Evolutionary conservation across 169 alveolate genomes (phyloP), one percentile per base, ranked within the genome.

Genomic region (Cryptosporidium bovis): DNA sequence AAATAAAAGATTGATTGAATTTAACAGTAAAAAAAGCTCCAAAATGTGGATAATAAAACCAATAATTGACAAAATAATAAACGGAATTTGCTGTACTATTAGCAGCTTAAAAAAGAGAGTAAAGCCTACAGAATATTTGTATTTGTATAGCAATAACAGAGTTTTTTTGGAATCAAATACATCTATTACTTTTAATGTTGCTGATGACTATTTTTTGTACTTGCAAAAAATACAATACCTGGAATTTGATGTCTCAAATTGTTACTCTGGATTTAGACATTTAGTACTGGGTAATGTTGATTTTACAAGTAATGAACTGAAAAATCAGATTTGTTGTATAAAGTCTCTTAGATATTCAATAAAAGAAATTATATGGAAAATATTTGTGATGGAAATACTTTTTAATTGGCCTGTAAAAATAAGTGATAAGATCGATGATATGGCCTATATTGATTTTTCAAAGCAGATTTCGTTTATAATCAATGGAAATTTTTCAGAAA

Each of bases 341-440:
- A 77, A 77, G 34, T 60, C 87, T 15, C 53, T 77, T 16, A 56
- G 71, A 40, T 77, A 77, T 44, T 77, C 87, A 6, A 56, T 77
- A 5, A 77, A 77, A 48, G 87, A 77, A 24, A 24, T 77, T 3
- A 24, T 77, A 16, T 77, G 87, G 87, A 77, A 77, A 48, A 77
- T 58, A 20, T 77, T 77, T 77, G 33, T 77, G 2, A 44, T 68
- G 10, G 87, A 77, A 40, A 33, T 62, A 16, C 15, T 77, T 15
- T 60, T 62, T 60, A 62, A 62, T 18, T 48, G 33, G 18, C 65
- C 46, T n/a, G n/a, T 77, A 7, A 10, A 20, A 77, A 16, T 77
- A 6, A 24, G 15, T 48, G 40, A 62, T n/a, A 48, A 24, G 7
- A 40, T 16, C 15, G 58, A 69, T 3, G 40, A 55, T n/a, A 20